Evolutionary conservation across 176 grass and related monocot genomes (phyloP), one percentile per base, ranked within the genome.

Genomic region (barley (Hordeum vulgare)): DNA sequence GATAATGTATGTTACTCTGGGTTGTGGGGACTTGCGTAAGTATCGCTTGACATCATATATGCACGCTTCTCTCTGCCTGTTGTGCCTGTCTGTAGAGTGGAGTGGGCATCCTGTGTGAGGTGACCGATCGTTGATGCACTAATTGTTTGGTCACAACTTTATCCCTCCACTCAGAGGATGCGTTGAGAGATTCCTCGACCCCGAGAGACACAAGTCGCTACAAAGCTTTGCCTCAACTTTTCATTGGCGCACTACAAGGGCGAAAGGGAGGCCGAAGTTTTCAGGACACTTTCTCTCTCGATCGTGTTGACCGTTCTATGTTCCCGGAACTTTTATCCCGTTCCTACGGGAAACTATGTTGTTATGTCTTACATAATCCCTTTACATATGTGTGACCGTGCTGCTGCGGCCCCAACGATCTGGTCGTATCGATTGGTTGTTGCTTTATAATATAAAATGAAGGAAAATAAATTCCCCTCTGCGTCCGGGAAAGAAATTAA

Each of bases 11-110:
- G 12, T 44, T 64, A 8, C 24, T 8, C 49, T 8, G 11, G 4
- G 63, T 75, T 59, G 75, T 69, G 69, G 20, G 81, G 14, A 29
- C 59, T 61, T 31, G 74, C 59, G 29, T 9, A 80, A 67, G 61
- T 56, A 47, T 49, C 47, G 21, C 76, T 31, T 80, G 39, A 66
- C 82, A 61, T 80, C 62, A 54, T 85, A 56, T 63, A 42, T 60
- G 51, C 49, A 15, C 49, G 72, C 59, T 9, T n/a, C 8, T 29
- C 34, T 24, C 29, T 31, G 29, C 29, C 29, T 31, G 3, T 31
- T 31, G 29, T 62, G 62, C 77, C 33, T 40, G 37, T 51, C 47
- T 17, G 2, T 15, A 51, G 14, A 51, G 13, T n/a, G 17, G 41
- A 33, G 71, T 26, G 45, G 45, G 14, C 45, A 49, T 49, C 1